Evolutionary conservation across 192 early-diverging fungal genomes (phyloP).

Genomic region (Entophlyctis helioformis): DNA sequence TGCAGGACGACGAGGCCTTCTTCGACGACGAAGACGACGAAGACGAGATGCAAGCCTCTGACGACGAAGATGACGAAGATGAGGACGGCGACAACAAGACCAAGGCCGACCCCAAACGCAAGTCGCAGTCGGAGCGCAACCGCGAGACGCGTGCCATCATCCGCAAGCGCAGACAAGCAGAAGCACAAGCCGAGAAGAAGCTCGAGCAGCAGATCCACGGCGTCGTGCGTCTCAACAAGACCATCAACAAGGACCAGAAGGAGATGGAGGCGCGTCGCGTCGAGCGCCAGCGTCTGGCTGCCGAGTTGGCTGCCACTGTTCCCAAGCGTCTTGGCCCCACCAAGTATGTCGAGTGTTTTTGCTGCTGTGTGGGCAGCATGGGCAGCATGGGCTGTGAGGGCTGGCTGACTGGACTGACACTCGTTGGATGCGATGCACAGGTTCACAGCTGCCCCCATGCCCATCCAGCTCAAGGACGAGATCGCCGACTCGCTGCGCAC

Average conservation of each 20-base stretch:
- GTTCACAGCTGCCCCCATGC: conserved; percentile 23
- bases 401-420: neutral
- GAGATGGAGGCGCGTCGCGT: neutral
- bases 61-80: conserved; percentile 19
- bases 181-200: conserved; percentile 1
- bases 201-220: conserved; percentile 9
- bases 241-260: conserved; percentile 14
- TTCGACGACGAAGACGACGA: conserved; percentile 22
- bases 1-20: conserved; percentile 28
- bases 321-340: conserved; percentile 15
- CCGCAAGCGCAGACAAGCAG: conserved; percentile 21
- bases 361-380: too few relatives aligned
- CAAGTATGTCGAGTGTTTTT: too few relatives aligned
- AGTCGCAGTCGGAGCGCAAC: neutral
- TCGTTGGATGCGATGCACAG: neutral
- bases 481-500: conserved; percentile 25
- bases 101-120: neutral
- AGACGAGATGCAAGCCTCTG: conserved; percentile 5
- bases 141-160: conserved; percentile 18
- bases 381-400: too few relatives aligned
- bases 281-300: conserved; percentile 5
- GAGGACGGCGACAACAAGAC: conserved; percentile 1
- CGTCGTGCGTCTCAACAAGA: conserved; percentile 13
- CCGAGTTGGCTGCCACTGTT: conserved; percentile 4
- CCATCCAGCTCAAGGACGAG: conserved; percentile 37